phyloP scores from a whole-genome alignment of 106 monocot species.

The Iris macrosiphon region DNA sequence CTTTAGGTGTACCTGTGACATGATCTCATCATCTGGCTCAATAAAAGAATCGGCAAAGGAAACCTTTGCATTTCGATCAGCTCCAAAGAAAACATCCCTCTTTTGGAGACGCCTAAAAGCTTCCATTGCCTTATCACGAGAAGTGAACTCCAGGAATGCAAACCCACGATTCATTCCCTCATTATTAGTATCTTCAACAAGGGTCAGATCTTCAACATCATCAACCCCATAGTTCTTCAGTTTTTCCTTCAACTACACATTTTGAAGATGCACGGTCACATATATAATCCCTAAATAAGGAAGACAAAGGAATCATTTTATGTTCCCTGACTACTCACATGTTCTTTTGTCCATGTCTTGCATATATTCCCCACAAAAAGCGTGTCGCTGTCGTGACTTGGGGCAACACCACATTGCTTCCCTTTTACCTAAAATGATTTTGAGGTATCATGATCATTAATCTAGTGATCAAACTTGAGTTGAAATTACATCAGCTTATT shows the following conservation, averaged over 20 bases:
- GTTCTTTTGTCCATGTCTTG: slow-evolving; percentile 89
- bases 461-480: too few species aligned
- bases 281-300: neutral
- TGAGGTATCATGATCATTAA: too few species aligned
- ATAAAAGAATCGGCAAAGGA: slow-evolving; percentile 88
- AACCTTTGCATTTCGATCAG: slow-evolving; percentile 79
- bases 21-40: slow-evolving; percentile 93
- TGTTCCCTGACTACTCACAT: slow-evolving; percentile 26
- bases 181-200: slow-evolving; percentile 65
- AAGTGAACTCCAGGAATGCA: slow-evolving; percentile 72
- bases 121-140: slow-evolving; percentile 49
- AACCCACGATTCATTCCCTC: slow-evolving; percentile 74
- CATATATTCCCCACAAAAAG: slow-evolving; percentile 91
- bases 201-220: slow-evolving; percentile 48
- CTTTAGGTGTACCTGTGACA: slow-evolving; percentile 67
- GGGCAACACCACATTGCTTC: slow-evolving; percentile 85
- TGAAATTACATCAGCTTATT: too few species aligned
- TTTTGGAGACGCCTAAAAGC: slow-evolving; percentile 64
- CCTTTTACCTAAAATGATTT: slow-evolving; percentile 64
- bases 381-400: slow-evolving; percentile 90
- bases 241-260: slow-evolving; percentile 46
- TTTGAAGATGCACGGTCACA: neutral
- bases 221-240: slow-evolving; percentile 62
- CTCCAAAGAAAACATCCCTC: slow-evolving; percentile 81
- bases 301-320: too few species aligned